Percentiles rank a stretch among this genome's conserved stretches.
Conservation (phyloP, 495 filamentous ascomycete genomes). For the Podospora fimiseda region DNA sequence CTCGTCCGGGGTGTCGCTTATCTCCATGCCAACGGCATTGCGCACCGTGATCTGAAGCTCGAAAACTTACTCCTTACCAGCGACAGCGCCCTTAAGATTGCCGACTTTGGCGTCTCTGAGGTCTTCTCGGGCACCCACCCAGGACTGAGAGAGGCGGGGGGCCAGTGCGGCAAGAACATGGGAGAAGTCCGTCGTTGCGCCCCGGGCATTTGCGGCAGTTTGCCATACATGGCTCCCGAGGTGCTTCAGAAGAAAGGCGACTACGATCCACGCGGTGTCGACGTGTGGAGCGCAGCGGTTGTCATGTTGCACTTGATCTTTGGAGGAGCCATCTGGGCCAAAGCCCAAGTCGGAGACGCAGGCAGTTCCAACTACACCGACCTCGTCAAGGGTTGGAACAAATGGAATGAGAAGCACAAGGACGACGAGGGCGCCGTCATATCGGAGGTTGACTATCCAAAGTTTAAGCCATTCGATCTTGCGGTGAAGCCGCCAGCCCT, state of each 20-base stretch:
- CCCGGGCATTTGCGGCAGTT: slow-evolving; percentile 67
- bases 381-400: slow-evolving; percentile 57
- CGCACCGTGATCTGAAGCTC: slow-evolving; percentile 76
- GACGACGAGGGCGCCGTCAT: slow-evolving; percentile 41
- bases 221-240: slow-evolving; percentile 74
- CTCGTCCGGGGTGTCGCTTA: slow-evolving; percentile 64
- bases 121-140: slow-evolving; percentile 71
- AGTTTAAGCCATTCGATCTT: slow-evolving; percentile 43
- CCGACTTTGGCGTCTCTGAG: slow-evolving; percentile 73
- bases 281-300: slow-evolving; percentile 74
- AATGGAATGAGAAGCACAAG: slow-evolving; percentile 49
- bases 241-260: slow-evolving; percentile 55
- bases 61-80: slow-evolving; percentile 68
- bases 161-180: slow-evolving; percentile 61
- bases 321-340: slow-evolving; percentile 58
- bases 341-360: slow-evolving; percentile 39
- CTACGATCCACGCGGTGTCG: slow-evolving; percentile 69
- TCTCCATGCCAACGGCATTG: slow-evolving; percentile 63
- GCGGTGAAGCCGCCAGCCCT: slow-evolving; percentile 47
- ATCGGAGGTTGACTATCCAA: slow-evolving; percentile 47
- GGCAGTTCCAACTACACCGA: slow-evolving; percentile 43
- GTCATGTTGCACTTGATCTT: slow-evolving; percentile 64
- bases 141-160: slow-evolving; percentile 55
- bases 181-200: slow-evolving; percentile 57
- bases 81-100: slow-evolving; percentile 68